Evolutionary conservation across 805 yeast species (phyloP), one percentile per base, ranked within the genome.

Genomic region (Babjeviella inositovora): DNA sequence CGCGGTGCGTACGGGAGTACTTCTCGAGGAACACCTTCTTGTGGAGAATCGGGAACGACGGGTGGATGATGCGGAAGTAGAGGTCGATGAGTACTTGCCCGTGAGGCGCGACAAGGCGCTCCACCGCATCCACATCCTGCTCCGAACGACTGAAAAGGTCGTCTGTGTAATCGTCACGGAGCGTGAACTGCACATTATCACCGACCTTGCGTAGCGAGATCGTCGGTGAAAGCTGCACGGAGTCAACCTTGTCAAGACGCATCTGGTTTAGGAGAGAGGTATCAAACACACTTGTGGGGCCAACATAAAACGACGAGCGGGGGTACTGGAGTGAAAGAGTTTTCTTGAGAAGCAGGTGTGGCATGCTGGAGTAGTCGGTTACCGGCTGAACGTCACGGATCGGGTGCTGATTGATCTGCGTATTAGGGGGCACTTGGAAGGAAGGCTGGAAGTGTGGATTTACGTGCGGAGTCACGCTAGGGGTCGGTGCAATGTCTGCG

Each of bases 1-100:
- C 97, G 22, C 93, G 62, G 43, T 82, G 92, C 1, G 96, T 82
- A 26, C 97, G 55, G 2, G 85, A 56, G 42, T 85, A 87, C 43
- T 87, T 87, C 37, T 87, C 97, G 30, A 87, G 41, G 36, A 87
- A 90, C 5, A 87, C 95, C 36, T 76, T 70, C 39, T 84, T 87
- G 46, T 90, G 96, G 24, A 87, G 48, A 7, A 87, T 73, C 0
- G 97, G 98, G 46, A 81, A 81, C 3, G 81, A 71, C 0, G 96
- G 96, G 39, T 87, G 97, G 16, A 85, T 71, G 10, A 79, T 66
- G 31, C 84, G 64, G 47, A 84, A 84, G 39, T 82, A 84, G 8
- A 82, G 58, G 33, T 80, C 82, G 17, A 81, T 69, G 25, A 81
- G 53, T 7, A 73, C 66, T 31, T 73, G 77, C 2, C 97, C 97